phyloP scores from a whole-genome alignment of 495 filamentous ascomycete species.

The Neurospora intermedia region DNA sequence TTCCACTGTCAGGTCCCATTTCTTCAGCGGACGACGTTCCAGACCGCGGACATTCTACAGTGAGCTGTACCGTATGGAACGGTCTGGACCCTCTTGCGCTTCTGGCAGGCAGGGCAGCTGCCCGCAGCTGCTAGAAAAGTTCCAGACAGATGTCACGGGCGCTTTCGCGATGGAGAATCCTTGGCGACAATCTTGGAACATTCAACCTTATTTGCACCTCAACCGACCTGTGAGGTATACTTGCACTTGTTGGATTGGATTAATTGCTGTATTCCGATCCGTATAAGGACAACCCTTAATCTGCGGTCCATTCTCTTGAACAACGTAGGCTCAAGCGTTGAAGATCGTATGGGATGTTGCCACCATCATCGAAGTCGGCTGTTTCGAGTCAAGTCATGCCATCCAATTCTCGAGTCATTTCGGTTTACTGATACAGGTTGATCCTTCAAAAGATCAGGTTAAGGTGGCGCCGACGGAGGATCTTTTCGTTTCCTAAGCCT shows the following conservation, averaged over 20 bases:
- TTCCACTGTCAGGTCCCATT: background rate
- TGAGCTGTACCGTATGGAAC: background rate
- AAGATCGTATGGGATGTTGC: background rate
- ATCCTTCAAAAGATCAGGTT: background rate
- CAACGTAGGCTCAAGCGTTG: background rate
- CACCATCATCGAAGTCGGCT: background rate
- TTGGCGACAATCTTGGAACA: background rate
- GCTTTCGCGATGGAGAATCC: background rate
- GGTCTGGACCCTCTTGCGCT: background rate
- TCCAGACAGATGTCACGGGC: background rate
- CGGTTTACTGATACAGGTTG: background rate
- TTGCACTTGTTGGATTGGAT: background rate
- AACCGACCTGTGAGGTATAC: background rate
- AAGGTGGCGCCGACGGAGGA: background rate
- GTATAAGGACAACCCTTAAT: background rate
- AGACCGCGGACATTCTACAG: background rate
- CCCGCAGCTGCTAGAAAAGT: background rate
- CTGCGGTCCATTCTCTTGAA: background rate
- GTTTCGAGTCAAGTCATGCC: constrained; percentile 1
- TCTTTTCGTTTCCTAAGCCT: background rate
- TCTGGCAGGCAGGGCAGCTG: background rate
- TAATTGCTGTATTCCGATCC: background rate
- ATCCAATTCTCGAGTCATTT: constrained; percentile 2
- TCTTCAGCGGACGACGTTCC: background rate
- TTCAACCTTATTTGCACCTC: background rate